A percentile compares a stretch with the other conserved stretches of the same genome.
These are phyloP conservation scores for Alternaria sp. DNA, from an alignment of 2,329 filamentous ascomycete species.

Conservation along the genomic window DNA sequence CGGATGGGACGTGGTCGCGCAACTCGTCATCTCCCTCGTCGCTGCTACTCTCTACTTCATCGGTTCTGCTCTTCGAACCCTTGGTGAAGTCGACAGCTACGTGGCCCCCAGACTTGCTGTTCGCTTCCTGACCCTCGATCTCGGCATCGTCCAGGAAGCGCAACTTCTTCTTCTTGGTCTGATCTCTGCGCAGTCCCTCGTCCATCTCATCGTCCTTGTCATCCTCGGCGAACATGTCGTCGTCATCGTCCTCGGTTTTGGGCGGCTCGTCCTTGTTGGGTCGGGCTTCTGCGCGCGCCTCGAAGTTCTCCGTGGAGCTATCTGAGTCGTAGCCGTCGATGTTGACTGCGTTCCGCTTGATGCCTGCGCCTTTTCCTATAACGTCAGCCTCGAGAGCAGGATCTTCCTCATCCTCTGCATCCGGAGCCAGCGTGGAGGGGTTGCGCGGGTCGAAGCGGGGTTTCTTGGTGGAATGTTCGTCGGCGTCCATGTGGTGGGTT, in stretches of 20 bases:
- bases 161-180: slow-evolving; percentile 68
- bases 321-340: slow-evolving; percentile 97
- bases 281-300: slow-evolving; percentile 70
- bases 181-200: slow-evolving; percentile 57
- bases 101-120: slow-evolving; percentile 75
- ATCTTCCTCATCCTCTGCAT: slow-evolving; percentile 76
- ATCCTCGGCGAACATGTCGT: slow-evolving; percentile 85
- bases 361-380: slow-evolving; percentile 75
- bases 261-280: slow-evolving; percentile 51
- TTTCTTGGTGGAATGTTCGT: slow-evolving; percentile 69
- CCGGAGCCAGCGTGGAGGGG: slow-evolving; percentile 86
- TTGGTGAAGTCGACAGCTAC: slow-evolving; percentile 64
- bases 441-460: slow-evolving; percentile 94
- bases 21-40: slow-evolving; percentile 68
- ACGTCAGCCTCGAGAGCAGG: slow-evolving; percentile 88
- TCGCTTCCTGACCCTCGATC: slow-evolving; percentile 80
- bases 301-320: slow-evolving; percentile 87
- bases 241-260: slow-evolving; percentile 60
- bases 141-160: slow-evolving; percentile 65
- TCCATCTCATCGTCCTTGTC: slow-evolving; percentile 63
- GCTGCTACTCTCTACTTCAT: slow-evolving; percentile 67
- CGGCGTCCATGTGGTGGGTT: slow-evolving; percentile 68
- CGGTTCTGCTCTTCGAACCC: slow-evolving; percentile 49
- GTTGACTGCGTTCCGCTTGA: slow-evolving; percentile 93
- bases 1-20: slow-evolving; percentile 69